Percentiles rank a stretch among this genome's conserved stretches.
These are phyloP conservation scores for Xylaria sp. DNA, from an alignment of 495 filamentous ascomycete genomes.

Conservation along the genomic window DNA sequence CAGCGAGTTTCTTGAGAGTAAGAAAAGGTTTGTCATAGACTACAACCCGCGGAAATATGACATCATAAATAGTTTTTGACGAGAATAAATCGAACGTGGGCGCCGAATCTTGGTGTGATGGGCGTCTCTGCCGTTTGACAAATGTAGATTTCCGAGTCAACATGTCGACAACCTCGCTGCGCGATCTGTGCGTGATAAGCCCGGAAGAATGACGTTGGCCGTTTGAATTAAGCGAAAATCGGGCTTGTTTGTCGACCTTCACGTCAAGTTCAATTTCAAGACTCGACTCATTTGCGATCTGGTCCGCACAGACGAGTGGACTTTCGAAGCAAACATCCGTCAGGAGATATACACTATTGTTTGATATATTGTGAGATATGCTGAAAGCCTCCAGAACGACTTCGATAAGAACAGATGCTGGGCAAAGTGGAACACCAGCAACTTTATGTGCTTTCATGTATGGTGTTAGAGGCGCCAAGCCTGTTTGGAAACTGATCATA, in stretches of 20 bases:
- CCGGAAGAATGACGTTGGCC: neutral
- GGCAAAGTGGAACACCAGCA: conserved; percentile 61
- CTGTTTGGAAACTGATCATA: neutral
- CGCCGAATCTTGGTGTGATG: conserved; percentile 21
- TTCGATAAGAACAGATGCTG: conserved; percentile 66
- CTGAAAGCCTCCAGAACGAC: conserved; percentile 63
- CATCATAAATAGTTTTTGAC: conserved; percentile 62
- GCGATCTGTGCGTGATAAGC: neutral
- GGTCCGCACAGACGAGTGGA: conserved; percentile 58
- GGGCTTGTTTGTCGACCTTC: neutral
- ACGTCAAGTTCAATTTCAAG: neutral
- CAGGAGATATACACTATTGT: conserved; percentile 44
- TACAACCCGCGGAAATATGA: conserved; percentile 63
- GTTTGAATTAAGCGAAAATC: neutral
- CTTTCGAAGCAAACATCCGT: conserved; percentile 55
- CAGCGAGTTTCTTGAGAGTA: conserved; percentile 63
- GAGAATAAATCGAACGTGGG: conserved; percentile 47
- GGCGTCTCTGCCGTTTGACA: conserved; percentile 40
- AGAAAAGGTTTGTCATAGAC: conserved; percentile 59
- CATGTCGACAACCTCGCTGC: conserved; percentile 11
- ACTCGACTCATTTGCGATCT: neutral
- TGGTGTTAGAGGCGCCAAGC: conserved; percentile 21
- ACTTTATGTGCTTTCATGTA: conserved; percentile 64
- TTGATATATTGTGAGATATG: conserved; percentile 53
- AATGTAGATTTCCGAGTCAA: conserved; percentile 29